Conservation (phyloP, 2,329 filamentous ascomycete species). For the Epichloe brachyelytri region DNA sequence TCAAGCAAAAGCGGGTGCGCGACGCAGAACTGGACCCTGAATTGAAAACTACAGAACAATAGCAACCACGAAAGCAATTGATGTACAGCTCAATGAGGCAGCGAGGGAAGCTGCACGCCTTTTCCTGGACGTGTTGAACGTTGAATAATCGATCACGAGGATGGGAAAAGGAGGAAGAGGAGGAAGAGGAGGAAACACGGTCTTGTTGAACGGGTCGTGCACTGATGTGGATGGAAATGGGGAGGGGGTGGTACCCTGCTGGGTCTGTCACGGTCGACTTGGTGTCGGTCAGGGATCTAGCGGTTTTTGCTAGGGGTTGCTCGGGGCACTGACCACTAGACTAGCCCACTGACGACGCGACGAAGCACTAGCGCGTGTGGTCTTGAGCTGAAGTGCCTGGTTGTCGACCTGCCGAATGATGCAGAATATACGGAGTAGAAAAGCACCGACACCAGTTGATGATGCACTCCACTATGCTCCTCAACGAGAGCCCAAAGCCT, state of each 20-base stretch:
- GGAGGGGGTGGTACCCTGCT: too few relatives aligned
- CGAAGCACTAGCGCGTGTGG: too few relatives aligned
- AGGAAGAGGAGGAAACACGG: neutral
- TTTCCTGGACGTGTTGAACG: neutral
- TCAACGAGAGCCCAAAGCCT: too few relatives aligned
- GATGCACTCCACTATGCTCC: too few relatives aligned
- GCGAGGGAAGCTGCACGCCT: neutral
- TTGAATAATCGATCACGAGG: neutral
- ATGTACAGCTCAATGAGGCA: neutral
- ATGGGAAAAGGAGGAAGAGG: neutral
- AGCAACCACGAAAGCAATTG: neutral
- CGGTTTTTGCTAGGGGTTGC: too few relatives aligned
- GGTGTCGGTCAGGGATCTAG: neutral
- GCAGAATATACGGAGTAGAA: too few relatives aligned
- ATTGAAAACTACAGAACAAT: constrained; percentile 1
- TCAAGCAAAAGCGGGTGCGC: neutral
- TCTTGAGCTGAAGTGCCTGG: too few relatives aligned
- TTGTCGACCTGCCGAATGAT: too few relatives aligned
- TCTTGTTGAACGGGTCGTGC: neutral
- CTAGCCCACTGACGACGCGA: too few relatives aligned
- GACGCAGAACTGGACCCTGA: neutral
- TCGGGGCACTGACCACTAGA: too few relatives aligned
- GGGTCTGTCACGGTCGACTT: neutral
- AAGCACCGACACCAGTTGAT: too few relatives aligned
- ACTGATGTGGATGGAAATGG: neutral